Conservation (phyloP, 352 stramenopile species). For the Thraustochytrium striatum region DNA sequence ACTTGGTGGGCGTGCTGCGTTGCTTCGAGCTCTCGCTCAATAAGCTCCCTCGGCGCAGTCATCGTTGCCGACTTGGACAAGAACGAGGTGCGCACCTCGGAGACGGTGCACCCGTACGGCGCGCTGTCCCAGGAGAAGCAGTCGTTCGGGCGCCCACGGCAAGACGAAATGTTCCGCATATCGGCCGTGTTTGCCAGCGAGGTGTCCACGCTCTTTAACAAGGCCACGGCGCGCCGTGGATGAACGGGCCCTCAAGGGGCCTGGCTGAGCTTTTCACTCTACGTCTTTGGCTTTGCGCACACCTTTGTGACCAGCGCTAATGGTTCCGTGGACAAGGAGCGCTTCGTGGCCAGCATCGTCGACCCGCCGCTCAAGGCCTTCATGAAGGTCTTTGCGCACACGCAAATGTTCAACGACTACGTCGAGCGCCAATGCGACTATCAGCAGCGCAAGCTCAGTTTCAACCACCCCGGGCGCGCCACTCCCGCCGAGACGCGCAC, state of each 20-base stretch:
- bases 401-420: conserved; percentile 40
- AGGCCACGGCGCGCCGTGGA: neutral
- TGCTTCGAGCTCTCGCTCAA: neutral
- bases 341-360: neutral
- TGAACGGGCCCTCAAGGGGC: neutral
- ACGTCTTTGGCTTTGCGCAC: conserved; percentile 16
- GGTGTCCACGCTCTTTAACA: neutral
- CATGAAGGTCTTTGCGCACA: conserved; percentile 12
- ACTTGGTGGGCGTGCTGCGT: conserved; percentile 68
- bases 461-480: neutral
- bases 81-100: neutral
- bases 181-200: conserved; percentile 30
- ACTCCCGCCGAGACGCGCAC: neutral
- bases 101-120: neutral
- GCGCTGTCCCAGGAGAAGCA: neutral
- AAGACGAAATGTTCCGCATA: neutral
- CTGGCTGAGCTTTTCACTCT: conserved; percentile 6
- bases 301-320: neutral
- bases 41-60: neutral
- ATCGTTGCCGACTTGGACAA: conserved; percentile 36
- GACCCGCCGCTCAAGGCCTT: conserved; percentile 8
- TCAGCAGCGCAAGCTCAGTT: neutral
- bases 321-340: conserved; percentile 18
- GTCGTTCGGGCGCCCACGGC: neutral
- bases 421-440: conserved; percentile 27